Evolutionary conservation across 2,329 filamentous ascomycete genomes (phyloP).

Genomic region (Claviceps fusiformis): DNA sequence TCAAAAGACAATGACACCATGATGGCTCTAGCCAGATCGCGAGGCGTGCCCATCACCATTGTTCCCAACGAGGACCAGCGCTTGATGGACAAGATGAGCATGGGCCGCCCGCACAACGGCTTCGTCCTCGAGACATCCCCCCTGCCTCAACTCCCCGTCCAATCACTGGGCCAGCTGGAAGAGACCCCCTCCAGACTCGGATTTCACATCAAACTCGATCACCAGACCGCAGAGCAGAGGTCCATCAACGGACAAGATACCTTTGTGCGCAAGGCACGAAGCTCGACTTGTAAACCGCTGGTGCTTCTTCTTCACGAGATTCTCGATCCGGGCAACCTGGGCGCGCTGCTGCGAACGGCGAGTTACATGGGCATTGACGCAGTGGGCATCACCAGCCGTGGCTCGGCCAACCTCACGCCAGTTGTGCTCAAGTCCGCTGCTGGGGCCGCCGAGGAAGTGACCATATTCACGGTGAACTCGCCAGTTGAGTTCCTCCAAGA

Average conservation of each 20-base stretch:
- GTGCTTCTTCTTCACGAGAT: slow-evolving; percentile 64
- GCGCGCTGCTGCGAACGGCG: slow-evolving; percentile 75
- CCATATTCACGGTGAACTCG: slow-evolving; percentile 55
- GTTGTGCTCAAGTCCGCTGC: slow-evolving; percentile 77
- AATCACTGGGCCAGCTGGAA: slow-evolving; percentile 37
- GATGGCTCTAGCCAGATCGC: slow-evolving; percentile 31
- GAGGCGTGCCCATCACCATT: slow-evolving; percentile 40
- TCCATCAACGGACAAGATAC: slow-evolving; percentile 54
- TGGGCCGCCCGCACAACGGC: slow-evolving; percentile 77
- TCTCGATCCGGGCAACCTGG: slow-evolving; percentile 78
- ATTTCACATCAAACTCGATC: slow-evolving; percentile 46
- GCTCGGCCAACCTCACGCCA: slow-evolving; percentile 60
- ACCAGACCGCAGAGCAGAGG: slow-evolving; percentile 62
- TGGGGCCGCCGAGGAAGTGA: slow-evolving; percentile 71
- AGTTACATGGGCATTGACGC: slow-evolving; percentile 85
- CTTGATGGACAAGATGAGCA: slow-evolving; percentile 72
- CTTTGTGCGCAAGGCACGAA: slow-evolving; percentile 26
- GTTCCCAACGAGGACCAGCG: slow-evolving; percentile 49
- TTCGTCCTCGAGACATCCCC: slow-evolving; percentile 78
- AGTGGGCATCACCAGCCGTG: slow-evolving; percentile 60
- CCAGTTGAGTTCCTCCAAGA: slow-evolving; percentile 55
- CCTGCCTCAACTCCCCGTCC: slow-evolving; percentile 57
- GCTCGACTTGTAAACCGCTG: slow-evolving; percentile 43
- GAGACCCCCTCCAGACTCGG: slow-evolving; percentile 29
- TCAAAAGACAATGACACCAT: slow-evolving; percentile 31